These are phyloP conservation scores for Cymbidium sinense DNA, from an alignment of 106 monocot species.

Conservation along the genomic window DNA sequence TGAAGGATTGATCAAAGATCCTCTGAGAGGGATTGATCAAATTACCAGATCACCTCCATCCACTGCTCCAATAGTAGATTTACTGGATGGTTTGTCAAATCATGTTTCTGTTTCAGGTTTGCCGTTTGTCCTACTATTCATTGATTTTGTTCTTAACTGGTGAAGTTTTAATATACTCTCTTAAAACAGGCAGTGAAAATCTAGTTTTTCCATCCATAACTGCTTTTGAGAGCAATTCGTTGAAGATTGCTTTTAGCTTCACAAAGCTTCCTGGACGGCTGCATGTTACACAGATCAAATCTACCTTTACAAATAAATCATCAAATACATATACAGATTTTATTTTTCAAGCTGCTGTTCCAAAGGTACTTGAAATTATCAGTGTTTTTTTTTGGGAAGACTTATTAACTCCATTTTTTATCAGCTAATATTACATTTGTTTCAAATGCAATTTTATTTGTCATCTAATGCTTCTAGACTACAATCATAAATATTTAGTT, in stretches of 20 bases:
- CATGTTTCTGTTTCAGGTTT: constrained; percentile 40
- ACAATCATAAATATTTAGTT: neutral
- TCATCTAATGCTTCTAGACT: neutral
- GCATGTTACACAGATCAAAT: constrained; percentile 56
- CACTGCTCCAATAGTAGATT: constrained; percentile 41
- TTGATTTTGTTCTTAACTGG: neutral
- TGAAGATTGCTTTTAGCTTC: constrained; percentile 76
- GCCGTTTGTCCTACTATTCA: neutral
- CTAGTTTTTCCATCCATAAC: constrained; percentile 52
- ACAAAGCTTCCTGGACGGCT: constrained; percentile 68
- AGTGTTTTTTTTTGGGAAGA: neutral
- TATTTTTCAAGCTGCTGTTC: constrained; percentile 95
- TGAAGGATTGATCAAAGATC: constrained; percentile 18
- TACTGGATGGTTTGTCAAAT: constrained; percentile 65
- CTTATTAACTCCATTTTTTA: neutral
- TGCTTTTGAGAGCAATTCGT: constrained; percentile 67
- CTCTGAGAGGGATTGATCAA: constrained; percentile 18
- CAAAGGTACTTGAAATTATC: constrained; percentile 54
- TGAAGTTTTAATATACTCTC: constrained; percentile 1
- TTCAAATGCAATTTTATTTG: neutral
- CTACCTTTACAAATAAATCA: constrained; percentile 74
- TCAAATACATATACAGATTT: constrained; percentile 65
- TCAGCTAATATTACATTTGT: neutral
- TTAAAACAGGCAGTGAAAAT: constrained; percentile 38
- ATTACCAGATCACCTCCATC: constrained; percentile 27